Conservation (phyloP, 371 early-diverging fungal genomes). For the Zychaea mexicana region DNA sequence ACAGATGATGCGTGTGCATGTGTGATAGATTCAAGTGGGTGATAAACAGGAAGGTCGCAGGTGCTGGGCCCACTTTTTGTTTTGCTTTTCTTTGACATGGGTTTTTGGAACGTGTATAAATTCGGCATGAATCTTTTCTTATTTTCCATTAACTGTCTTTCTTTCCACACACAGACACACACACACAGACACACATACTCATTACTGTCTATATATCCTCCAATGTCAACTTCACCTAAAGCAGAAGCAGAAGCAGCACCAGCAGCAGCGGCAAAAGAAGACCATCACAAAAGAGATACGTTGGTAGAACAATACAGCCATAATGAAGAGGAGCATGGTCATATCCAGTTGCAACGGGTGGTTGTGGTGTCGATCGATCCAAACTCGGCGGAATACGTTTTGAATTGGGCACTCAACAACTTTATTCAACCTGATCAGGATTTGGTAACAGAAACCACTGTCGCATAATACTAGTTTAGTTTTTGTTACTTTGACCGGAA, state of each 20-base stretch:
- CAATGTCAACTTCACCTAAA: not conserved
- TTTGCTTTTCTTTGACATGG: no score
- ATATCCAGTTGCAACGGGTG: constrained; percentile 27
- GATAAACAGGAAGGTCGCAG: no score
- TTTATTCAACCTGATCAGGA: constrained; percentile 43
- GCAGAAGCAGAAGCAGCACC: not conserved
- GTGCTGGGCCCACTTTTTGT: no score
- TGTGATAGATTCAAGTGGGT: no score
- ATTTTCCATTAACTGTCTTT: no score
- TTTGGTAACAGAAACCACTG: constrained; percentile 23
- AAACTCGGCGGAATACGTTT: constrained; percentile 38
- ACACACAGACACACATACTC: no score
- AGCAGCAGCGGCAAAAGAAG: not conserved
- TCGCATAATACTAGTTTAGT: not conserved
- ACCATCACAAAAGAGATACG: constrained; percentile 5
- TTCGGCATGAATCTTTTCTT: not conserved
- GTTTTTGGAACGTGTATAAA: not conserved
- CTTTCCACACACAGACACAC: no score
- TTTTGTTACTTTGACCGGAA: no score
- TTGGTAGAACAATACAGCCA: constrained; percentile 18
- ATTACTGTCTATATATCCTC: no score
- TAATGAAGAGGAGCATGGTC: not conserved
- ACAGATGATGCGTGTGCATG: no score
- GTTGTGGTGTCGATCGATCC: constrained; percentile 40
- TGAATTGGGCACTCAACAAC: constrained; percentile 54